These are phyloP conservation scores for Trichoderma atroviride DNA, from an alignment of 2,329 filamentous ascomycete genomes.

Conservation along the genomic window DNA sequence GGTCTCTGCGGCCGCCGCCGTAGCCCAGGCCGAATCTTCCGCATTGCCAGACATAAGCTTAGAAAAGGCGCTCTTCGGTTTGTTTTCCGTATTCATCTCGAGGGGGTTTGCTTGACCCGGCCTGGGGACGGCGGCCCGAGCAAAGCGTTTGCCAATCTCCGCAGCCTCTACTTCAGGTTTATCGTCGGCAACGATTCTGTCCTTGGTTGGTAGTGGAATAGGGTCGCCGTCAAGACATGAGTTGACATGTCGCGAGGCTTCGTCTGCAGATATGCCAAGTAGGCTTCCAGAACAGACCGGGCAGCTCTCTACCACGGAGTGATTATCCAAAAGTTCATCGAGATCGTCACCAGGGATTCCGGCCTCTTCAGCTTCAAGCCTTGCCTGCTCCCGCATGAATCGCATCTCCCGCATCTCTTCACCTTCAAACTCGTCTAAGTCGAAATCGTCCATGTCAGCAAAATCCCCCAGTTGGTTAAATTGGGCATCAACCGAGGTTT, in stretches of 20 bases:
- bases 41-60: constrained; percentile 91
- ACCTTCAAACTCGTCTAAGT: constrained; percentile 55
- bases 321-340: constrained; percentile 39
- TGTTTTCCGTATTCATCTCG: constrained; percentile 48
- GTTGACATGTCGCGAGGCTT: constrained; percentile 86
- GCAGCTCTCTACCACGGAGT: constrained; percentile 53
- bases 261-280: constrained; percentile 60
- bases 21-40: constrained; percentile 87
- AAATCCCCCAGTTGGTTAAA: constrained; percentile 42
- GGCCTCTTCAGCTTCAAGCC: constrained; percentile 62
- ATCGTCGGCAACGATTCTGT: constrained; percentile 28
- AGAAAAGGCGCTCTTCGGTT: constrained; percentile 74
- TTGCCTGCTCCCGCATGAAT: constrained; percentile 76
- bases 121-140: constrained; percentile 69
- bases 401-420: constrained; percentile 67
- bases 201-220: constrained; percentile 52
- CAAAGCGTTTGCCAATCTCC: constrained; percentile 60
- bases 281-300: constrained; percentile 77
- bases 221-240: constrained; percentile 85
- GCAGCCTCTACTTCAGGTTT: constrained; percentile 40
- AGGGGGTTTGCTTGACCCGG: constrained; percentile 84
- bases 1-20: constrained; percentile 77
- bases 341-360: constrained; percentile 43
- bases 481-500: constrained; percentile 39
- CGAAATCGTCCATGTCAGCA: constrained; percentile 59